Evolutionary conservation across 2,329 filamentous ascomycete genomes (phyloP).

Genomic region (Ophiostoma montium): DNA sequence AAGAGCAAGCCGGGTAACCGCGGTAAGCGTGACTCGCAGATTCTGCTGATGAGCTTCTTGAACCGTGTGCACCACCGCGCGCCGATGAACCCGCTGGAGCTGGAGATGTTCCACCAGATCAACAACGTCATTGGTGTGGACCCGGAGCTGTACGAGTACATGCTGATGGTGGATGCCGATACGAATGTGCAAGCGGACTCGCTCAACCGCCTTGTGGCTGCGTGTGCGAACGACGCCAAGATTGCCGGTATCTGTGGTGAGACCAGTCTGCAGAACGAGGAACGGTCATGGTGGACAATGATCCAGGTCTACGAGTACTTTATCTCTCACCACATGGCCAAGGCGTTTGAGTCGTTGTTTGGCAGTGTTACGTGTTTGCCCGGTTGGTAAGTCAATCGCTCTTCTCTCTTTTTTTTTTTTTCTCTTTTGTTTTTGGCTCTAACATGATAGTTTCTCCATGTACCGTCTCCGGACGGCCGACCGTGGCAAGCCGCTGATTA

Average conservation of each 20-base stretch:
- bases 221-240: slow-evolving; percentile 85
- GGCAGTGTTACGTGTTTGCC: slow-evolving; percentile 97
- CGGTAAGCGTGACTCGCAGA: slow-evolving; percentile 96
- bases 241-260: slow-evolving; percentile 97
- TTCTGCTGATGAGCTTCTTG: slow-evolving; percentile 90
- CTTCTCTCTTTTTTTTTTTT: neutral
- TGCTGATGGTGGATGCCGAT: slow-evolving; percentile 96
- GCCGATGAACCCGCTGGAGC: slow-evolving; percentile 87
- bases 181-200: slow-evolving; percentile 88
- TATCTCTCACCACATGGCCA: slow-evolving; percentile 92
- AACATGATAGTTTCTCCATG: slow-evolving; percentile 74
- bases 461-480: slow-evolving; percentile 90
- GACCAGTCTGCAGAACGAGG: slow-evolving; percentile 89
- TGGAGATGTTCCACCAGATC: slow-evolving; percentile 98
- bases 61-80: slow-evolving; percentile 92
- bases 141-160: slow-evolving; percentile 90
- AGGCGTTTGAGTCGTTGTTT: slow-evolving; percentile 95
- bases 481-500: slow-evolving; percentile 86
- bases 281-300: slow-evolving; percentile 97
- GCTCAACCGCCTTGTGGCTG: slow-evolving; percentile 80
- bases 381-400: slow-evolving; percentile 63
- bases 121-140: slow-evolving; percentile 99
- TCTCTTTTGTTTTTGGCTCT: neutral
- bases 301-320: slow-evolving; percentile 99
- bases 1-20: slow-evolving; percentile 93